Base-by-base conservation (phyloP, 2,329 filamentous ascomycete genomes). In the Fusarium sp. region DNA sequence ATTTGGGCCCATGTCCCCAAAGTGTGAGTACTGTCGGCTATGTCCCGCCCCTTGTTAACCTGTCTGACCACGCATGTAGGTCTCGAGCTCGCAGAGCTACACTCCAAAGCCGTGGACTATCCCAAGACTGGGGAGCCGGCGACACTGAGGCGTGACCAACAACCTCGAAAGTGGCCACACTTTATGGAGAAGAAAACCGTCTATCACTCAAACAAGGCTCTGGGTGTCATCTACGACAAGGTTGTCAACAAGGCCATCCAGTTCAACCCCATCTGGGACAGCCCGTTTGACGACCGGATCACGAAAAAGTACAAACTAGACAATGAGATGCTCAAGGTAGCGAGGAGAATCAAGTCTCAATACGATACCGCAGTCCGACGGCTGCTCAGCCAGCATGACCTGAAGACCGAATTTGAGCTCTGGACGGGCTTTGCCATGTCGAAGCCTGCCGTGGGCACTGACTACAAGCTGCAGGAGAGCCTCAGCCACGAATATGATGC, bases 91-190 rank as follows among this genome's bases (percentile, higher is more conserved):
- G 93, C 95, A 3, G 82, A 86, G 8, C 81, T 98, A 3, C 96
- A 99, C 77, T 98, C 96, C 0, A 89, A 90, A 72, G 95, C 96
- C 0, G 96, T 99, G 1, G 96, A 99, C 77, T 99, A 96, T 76
- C 90, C 92, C 46, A 99, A 99, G 81, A 95, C 93, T 1, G 96
- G 96, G 0, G 85, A 90, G 9, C 87, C 91, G 0, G 95, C 94
- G 0, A 80, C 85, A 18, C 91, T 97, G 83, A 82, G 83, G 6
- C 80, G 81, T 38, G 81, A 84, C 0, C 81, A 96, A 4, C 82
- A 83, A n/a, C 89, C 91, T 0, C 82, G 73, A 6, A 81, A 73
- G 58, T 97, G 89, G 86, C 96, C 93, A 0, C 95, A 97, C 77
- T 98, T 95, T 76, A 95, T 96, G 90, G 91, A 93, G 76, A 93